Conservation (phyloP, 2,329 filamentous ascomycete genomes). For the Stachybotrys chlorohalonatus region DNA sequence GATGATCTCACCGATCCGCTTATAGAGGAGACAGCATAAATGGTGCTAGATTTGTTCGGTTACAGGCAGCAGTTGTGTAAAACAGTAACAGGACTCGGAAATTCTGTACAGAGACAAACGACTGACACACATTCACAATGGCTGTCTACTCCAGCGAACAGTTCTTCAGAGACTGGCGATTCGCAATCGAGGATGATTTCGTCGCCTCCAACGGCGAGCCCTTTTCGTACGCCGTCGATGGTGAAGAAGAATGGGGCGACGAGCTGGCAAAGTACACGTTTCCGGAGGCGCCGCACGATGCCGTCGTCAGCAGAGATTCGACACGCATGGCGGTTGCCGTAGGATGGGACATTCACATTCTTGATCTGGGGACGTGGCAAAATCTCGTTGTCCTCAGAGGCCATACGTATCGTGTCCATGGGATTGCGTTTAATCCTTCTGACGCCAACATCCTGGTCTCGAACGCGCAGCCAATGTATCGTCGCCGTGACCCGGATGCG, state of each 20-base stretch:
- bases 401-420: neutral
- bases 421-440: constrained; percentile 1
- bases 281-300: neutral
- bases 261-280: constrained; percentile 1
- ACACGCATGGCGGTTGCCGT: neutral
- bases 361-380: neutral
- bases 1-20: too few species aligned
- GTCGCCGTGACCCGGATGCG: neutral
- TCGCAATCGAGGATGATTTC: constrained; percentile 3
- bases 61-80: too few species aligned
- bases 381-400: neutral
- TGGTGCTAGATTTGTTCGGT: too few species aligned
- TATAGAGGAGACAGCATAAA: too few species aligned
- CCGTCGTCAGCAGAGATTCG: constrained; percentile 2
- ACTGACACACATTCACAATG: neutral
- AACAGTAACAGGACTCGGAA: too few species aligned
- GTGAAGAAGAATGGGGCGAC: constrained; percentile 2
- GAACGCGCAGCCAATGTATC: neutral
- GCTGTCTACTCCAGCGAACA: neutral
- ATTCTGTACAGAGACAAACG: neutral
- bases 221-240: constrained; percentile 1
- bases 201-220: neutral
- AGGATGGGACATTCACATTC: constrained; percentile 1
- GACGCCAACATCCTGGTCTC: constrained; percentile 2
- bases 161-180: constrained; percentile 5